Evolutionary conservation across 306 rosid genomes (phyloP), one percentile per base, ranked within the genome.

Genomic region (Purshia tridentata): DNA sequence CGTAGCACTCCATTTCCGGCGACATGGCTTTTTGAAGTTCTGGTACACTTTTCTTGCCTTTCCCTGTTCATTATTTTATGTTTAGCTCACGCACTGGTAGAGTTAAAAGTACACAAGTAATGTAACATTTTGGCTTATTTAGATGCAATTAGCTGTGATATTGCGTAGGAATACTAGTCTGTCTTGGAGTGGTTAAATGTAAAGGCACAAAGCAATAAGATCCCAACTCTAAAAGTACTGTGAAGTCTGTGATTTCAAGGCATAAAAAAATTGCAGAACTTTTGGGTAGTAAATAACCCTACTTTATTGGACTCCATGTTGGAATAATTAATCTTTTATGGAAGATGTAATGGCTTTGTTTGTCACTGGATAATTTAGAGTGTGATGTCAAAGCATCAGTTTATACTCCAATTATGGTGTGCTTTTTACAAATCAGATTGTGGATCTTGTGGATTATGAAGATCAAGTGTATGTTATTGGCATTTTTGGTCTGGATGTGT

Each of bases 1-100:
- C 77, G 29, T 89, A 2, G 96, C 98, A 0, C 77, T 94, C 67
- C 98, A 94, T 81, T 94, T 94, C 69, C 96, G 98, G 42, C 85
- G 97, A 66, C 97, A 89, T 12, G 98, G 98, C 47, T 91, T 94
- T 69, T 88, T 94, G 89, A 94, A 88, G 85, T 94, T 94, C 92
- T 94, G 98, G 98, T 93, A 80, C 14, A 35, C 45, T 57, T 58
- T 50, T 49, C 40, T 65, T 12, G 55, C 61, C 37, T 73, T 60
- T 37, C 39, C 70, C 66, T 46, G 45, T n/a, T 78, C n/a, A n/a
- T 73, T 8, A 49, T 5, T 54, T 42, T 9, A 41, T 59, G 63
- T 74, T 51, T 51, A 29, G 66, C 55, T 48, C 2, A 2, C 15
- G 68, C 14, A 29, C 5, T 75, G 15, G 6, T 70, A 54, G 41